These are phyloP conservation scores for Salix caprea DNA, from an alignment of 345 rosid species.

Conservation along the genomic window DNA sequence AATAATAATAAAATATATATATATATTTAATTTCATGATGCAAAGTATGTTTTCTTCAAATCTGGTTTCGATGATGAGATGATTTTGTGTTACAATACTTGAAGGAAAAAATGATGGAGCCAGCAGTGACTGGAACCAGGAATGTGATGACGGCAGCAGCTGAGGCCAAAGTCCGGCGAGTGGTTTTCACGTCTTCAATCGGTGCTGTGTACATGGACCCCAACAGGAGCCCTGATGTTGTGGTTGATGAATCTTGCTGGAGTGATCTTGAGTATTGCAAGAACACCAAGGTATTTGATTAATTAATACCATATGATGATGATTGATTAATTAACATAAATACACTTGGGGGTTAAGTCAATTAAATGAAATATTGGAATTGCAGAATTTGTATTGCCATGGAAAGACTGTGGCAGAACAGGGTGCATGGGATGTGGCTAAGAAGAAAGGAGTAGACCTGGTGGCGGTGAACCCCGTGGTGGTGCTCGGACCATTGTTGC, in stretches of 20 bases:
- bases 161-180: constrained; percentile 75
- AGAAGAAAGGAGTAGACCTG: constrained; percentile 71
- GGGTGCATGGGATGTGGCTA: constrained; percentile 75
- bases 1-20: no score
- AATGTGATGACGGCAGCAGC: constrained; percentile 80
- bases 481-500: constrained; percentile 84
- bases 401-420: constrained; percentile 85
- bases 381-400: constrained; percentile 95
- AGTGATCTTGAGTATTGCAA: constrained; percentile 95
- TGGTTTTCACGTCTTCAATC: constrained; percentile 87
- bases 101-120: constrained; percentile 96
- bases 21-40: no score
- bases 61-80: not conserved
- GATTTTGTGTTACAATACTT: no score
- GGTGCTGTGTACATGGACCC: constrained; percentile 97
- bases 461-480: constrained; percentile 82
- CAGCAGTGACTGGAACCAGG: constrained; percentile 81
- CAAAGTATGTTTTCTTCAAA: no score
- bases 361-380: not conserved
- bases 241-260: constrained; percentile 93
- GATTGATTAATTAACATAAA: not conserved
- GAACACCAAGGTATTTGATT: constrained; percentile 62
- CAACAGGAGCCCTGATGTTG: constrained; percentile 56
- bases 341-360: no score
- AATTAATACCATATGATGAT: not conserved